Evolutionary conservation across 1,139 yeast genomes (phyloP), one percentile per base, ranked within the genome.

Genomic region (Arxiozyma telluris): DNA sequence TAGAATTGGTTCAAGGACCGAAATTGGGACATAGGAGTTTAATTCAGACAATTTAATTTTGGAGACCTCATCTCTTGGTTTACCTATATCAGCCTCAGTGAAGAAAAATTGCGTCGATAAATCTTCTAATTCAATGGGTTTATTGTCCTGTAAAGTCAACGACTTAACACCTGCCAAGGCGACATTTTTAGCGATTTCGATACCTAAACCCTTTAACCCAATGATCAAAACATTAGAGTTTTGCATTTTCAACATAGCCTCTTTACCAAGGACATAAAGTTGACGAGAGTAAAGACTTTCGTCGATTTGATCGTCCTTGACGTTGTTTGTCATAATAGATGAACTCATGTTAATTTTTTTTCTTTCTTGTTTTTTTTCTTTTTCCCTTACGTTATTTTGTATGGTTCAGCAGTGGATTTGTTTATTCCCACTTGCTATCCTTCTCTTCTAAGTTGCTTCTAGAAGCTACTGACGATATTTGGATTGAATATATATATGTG

Each of bases 211-310:
- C 67, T 83, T 84, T 58, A 91, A 74, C 3, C 98, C 98, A 59
- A 91, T 81, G 54, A 93, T 77, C 52, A 93, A 79, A 21, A 93
- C 96, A 64, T 87, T 89, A 47, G 98, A 90, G 61, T 81, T 78
- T 66, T 93, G 96, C 97, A 93, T 88, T 71, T 89, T 87, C 65
- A 91, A 77, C 99, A 93, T 93, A 53, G 99, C 99, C 63, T 93
- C 98, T 66, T 88, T 87, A 55, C 97, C 97, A 63, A 90, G 73
- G 54, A 90, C 97, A 64, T 90, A 89, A 70, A 93, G 80, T 74
- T 93, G 98, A 71, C 98, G 89, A 50, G 97, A 90, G 77, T 93
- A 93, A 64, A 93, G 78, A 55, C 95, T 80, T 76, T 93, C 98
- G 69, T 93, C 98, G 65, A 93, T 91, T 57, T 76, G 82, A 53